A percentile compares a stretch with the other conserved stretches of the same genome.
Conservation (phyloP, 495 filamentous ascomycete species). For the Xylaria nigripes region DNA sequence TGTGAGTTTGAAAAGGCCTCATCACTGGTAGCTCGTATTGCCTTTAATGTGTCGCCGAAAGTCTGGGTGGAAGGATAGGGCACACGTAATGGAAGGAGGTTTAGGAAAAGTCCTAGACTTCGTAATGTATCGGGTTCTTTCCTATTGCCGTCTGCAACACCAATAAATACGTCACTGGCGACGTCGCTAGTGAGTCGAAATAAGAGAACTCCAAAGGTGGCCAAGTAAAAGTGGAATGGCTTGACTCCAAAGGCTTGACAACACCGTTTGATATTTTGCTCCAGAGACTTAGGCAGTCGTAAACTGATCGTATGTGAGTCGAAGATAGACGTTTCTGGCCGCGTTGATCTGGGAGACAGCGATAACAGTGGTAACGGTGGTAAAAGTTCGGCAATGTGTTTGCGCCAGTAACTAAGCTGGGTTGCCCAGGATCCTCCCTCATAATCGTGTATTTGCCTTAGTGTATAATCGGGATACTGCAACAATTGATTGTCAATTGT, state of each 20-base stretch:
- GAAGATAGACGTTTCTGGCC: too few relatives aligned
- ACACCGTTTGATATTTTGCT: background rate
- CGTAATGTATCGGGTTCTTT: conserved; percentile 18
- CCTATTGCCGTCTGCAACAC: conserved; percentile 31
- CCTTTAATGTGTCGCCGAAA: background rate
- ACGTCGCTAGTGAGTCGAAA: conserved; percentile 23
- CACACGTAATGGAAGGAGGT: conserved; percentile 32
- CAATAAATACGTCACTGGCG: conserved; percentile 28
- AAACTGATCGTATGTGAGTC: too few relatives aligned
- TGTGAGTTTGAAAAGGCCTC: conserved; percentile 13
- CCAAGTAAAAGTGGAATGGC: conserved; percentile 34
- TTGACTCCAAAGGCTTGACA: conserved; percentile 7
- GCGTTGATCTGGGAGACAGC: too few relatives aligned
- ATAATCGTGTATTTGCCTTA: too few relatives aligned
- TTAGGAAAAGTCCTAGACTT: conserved; percentile 31
- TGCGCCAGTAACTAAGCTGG: too few relatives aligned
- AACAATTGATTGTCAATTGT: conserved; percentile 20
- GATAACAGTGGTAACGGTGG: too few relatives aligned
- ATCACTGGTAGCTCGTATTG: background rate
- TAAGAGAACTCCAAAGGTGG: conserved; percentile 27
- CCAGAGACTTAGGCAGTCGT: background rate
- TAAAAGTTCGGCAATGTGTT: too few relatives aligned
- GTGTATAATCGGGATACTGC: conserved; percentile 12
- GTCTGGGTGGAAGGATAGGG: background rate
- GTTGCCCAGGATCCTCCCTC: too few relatives aligned